Evolutionary conservation across 495 filamentous ascomycete genomes (phyloP).

Genomic region (Penicillium goetzii): DNA sequence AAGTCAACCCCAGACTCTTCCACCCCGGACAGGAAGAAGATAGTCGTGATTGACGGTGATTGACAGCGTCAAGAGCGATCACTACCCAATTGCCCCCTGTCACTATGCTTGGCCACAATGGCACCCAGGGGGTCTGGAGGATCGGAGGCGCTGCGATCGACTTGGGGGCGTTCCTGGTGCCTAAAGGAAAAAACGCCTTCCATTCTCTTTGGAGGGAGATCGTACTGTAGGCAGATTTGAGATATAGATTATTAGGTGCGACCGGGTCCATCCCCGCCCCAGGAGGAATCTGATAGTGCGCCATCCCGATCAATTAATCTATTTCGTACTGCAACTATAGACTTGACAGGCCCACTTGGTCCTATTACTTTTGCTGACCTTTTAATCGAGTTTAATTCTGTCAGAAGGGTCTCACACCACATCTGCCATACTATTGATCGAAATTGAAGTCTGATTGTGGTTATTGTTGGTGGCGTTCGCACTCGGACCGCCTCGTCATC

Average conservation of each 20-base stretch:
- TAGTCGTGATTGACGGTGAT: slow-evolving; percentile 32
- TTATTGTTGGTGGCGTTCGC: slow-evolving; percentile 1
- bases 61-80: slow-evolving; percentile 28
- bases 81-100: slow-evolving; percentile 31
- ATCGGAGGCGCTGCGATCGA: slow-evolving; percentile 16
- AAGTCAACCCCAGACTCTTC: slow-evolving; percentile 21
- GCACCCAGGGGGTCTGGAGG: slow-evolving; percentile 21
- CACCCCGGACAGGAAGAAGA: slow-evolving; percentile 23
- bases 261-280: slow-evolving; percentile 4
- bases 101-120: slow-evolving; percentile 31
- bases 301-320: slow-evolving; percentile 12
- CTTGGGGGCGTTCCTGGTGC: background rate
- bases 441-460: background rate
- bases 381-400: background rate
- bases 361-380: background rate
- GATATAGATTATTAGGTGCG: slow-evolving; percentile 6
- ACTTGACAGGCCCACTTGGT: slow-evolving; percentile 3
- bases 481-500: background rate
- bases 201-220: background rate
- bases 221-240: background rate
- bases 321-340: slow-evolving; percentile 1
- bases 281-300: slow-evolving; percentile 5
- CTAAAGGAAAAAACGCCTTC: background rate
- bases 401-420: background rate
- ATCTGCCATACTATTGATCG: background rate